Percentiles rank a stretch among this genome's conserved stretches.
Evolutionary conservation across 495 filamentous ascomycete species (phyloP).

Genomic region (Penicillium cataractarum): DNA sequence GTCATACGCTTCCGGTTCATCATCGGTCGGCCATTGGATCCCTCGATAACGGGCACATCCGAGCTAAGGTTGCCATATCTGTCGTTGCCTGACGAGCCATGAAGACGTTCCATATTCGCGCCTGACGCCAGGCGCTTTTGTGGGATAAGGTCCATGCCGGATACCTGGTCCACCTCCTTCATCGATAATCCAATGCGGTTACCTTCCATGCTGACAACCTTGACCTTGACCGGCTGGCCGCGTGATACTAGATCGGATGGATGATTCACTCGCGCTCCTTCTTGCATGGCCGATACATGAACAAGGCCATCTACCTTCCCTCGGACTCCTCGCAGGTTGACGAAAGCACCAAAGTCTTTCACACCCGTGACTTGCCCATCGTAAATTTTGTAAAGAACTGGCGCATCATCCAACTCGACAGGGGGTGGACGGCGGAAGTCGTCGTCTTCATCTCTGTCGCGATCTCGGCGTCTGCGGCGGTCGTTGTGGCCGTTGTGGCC

Average conservation of each 20-base stretch:
- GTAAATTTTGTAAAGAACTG: slow-evolving; percentile 86
- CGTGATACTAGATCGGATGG: slow-evolving; percentile 83
- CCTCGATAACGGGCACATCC: slow-evolving; percentile 69
- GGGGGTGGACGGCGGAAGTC: slow-evolving; percentile 70
- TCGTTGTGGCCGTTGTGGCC: slow-evolving; percentile 42
- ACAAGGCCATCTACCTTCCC: slow-evolving; percentile 93
- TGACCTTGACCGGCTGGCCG: slow-evolving; percentile 88
- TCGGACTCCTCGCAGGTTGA: slow-evolving; percentile 83
- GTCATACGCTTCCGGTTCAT: slow-evolving; percentile 86
- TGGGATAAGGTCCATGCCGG: slow-evolving; percentile 81
- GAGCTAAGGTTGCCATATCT: slow-evolving; percentile 62
- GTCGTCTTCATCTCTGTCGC: slow-evolving; percentile 59
- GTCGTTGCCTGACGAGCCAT: slow-evolving; percentile 52
- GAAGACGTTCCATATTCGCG: slow-evolving; percentile 84
- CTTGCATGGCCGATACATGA: slow-evolving; percentile 92
- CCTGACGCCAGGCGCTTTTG: slow-evolving; percentile 84
- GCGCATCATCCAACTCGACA: slow-evolving; percentile 78
- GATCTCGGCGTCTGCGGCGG: slow-evolving; percentile 43
- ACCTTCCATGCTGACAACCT: slow-evolving; percentile 85
- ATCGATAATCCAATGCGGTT: slow-evolving; percentile 84
- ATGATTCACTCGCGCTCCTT: slow-evolving; percentile 86
- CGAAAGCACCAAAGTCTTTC: slow-evolving; percentile 95
- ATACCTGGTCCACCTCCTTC: slow-evolving; percentile 95
- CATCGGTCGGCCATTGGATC: slow-evolving; percentile 55
- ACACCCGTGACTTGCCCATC: slow-evolving; percentile 86